Conservation (phyloP, 2,329 filamentous ascomycete species). For the Diaporthe citriasiana region DNA sequence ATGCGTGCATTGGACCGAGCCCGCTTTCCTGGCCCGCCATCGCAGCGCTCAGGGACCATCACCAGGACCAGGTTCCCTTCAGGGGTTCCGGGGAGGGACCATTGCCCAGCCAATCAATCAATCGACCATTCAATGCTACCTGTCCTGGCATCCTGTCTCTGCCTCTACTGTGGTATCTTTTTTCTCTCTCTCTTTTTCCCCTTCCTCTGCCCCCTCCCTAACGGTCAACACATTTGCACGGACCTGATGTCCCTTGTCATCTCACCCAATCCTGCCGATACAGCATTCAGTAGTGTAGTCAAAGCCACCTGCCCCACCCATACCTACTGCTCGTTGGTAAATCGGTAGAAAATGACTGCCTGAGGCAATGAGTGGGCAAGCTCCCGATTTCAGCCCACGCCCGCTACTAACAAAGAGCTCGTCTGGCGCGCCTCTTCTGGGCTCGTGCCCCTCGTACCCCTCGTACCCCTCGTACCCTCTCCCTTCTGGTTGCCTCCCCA, state of each 20-base stretch:
- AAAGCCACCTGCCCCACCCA: slow-evolving; percentile 12
- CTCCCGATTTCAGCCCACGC: neutral
- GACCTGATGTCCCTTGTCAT: slow-evolving; percentile 21
- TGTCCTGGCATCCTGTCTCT: neutral
- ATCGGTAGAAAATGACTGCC: neutral
- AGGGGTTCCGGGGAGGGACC: neutral
- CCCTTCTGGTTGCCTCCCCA: too few species aligned
- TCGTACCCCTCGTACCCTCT: neutral
- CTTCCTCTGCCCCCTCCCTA: neutral
- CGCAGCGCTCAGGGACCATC: slow-evolving; percentile 33
- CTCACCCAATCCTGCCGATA: neutral
- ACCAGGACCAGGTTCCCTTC: slow-evolving; percentile 16
- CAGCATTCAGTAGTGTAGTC: neutral
- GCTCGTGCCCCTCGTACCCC: neutral
- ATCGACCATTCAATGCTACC: slow-evolving; percentile 9
- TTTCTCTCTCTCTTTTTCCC: neutral
- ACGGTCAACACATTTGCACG: slow-evolving; percentile 7
- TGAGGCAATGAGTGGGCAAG: neutral
- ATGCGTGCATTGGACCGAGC: neutral
- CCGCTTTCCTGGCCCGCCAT: slow-evolving; percentile 5
- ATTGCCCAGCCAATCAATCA: slow-evolving; percentile 9
- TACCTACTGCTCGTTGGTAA: too few species aligned
- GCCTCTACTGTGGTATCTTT: too few species aligned
- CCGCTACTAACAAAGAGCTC: too few species aligned
- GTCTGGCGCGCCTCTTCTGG: too few species aligned